Evolutionary conservation across 2,329 filamentous ascomycete genomes (phyloP), one percentile per base, ranked within the genome.

Genomic region (Diaporthe ampelina): DNA sequence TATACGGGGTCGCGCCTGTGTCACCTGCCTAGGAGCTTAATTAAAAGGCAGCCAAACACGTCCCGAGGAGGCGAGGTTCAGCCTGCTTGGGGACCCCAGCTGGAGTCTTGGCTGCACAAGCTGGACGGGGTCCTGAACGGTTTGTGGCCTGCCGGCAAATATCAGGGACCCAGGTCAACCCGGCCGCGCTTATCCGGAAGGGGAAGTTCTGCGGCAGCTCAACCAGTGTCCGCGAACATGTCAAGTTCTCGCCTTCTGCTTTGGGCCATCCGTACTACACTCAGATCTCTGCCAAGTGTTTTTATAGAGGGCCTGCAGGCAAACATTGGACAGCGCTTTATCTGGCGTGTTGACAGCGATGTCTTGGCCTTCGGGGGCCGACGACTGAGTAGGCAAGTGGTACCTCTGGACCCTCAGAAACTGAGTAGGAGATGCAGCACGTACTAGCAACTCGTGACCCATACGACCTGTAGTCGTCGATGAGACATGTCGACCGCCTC

Each of bases 311-410:
- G 29, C n/a, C 13, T 52, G 45, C 61, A 52, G 58, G 48, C n/a
- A 54, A 65, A 54, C 43, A 72, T 63, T 63, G 58, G 70, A 65
- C 70, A 54, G 45, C 58, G 32, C 70, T 65, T 72, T 61, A 65
- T 72, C 43, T 63, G 45, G 59, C 37, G 57, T 54, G 6, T 32
- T 50, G 45, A 72, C 43, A 65, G 57, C 50, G 37, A 52, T 2
- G 3, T 72, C 70, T 72, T 72, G 70, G 70, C 70, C 24, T 52
- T 54, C 70, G 70, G 70, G 13, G 45, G n/a, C 35, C 50, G n/a
- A 65, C n/a, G 24, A 72, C 70, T 63, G 57, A 72, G 59, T 72
- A 72, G 70, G 70, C 70, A 72, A 72, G 70, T 72, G 59, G 58
- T 72, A 65, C 37, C 43, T 63, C 17, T 21, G 48, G 40, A 45